Base-by-base conservation (phyloP, 129 eudicot species). In the Calendula officinalis region DNA sequence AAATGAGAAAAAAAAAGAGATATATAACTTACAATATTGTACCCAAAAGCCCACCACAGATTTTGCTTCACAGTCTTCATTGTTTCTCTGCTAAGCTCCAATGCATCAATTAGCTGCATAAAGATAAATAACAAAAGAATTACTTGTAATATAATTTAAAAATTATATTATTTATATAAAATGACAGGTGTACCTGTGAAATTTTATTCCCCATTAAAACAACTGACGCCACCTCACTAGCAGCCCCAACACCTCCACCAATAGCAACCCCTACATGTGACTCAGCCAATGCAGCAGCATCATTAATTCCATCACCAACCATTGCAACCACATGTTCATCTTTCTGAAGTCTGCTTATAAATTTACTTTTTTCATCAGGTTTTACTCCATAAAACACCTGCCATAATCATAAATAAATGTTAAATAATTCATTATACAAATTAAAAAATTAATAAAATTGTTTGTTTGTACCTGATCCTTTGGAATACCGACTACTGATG, bases 291-390 rank as follows among this genome's bases (percentile, higher is more conserved):
- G 99, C 99, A 40, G 99, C 99, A 69, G 99, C 89, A 74, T 94
- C 99, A 76, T 94, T 94, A 60, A 94, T 86, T 75, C 99, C 99
- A 56, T 94, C 99, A 53, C 99, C 99, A 46, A 94, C 97, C 99
- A 94, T 94, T 39, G 97, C 95, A 62, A 94, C 99, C 66, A 83
- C 50, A 43, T 83, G 85, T 56, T 71, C 65, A 54, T 82, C 85
- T 64, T 73, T 79, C 71, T 83, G 87, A 55, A 94, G 99, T 71
- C 53, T 68, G 81, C 78, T 80, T 60, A 94, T 77, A 66, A 94
- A 94, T 41, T 73, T 81, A 66, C 77, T 86, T 67, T 94, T 94
- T 36, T 85, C 87, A 55, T 88, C 89, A 35, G 99, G 99, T 78
- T 89, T 88, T 34, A 88, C 90, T 40, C 95, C 99, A 79, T 82